Evolutionary conservation across 2,329 filamentous ascomycete species (phyloP), one percentile per base, ranked within the genome.

Genomic region (Penicillium olsonii): DNA sequence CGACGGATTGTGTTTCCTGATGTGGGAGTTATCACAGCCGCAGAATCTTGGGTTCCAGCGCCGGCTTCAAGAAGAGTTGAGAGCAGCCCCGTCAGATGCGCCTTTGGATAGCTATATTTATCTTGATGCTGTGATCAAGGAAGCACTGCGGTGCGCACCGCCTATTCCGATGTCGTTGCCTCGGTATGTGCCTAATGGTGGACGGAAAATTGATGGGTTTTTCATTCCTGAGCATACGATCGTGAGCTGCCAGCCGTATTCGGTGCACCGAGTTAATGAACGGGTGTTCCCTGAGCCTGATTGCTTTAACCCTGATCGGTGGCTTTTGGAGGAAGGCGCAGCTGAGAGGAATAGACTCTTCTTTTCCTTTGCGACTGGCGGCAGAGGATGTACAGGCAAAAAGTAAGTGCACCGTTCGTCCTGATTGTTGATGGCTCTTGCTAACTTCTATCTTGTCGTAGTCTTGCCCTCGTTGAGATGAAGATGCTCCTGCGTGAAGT

Each of bases 21-120:
- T 89, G 81, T 85, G 84, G 78, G 80, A 87, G 63, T 74, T 89
- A 2, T 88, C 85, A 2, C 80, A 82, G 54, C 81, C 83, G 2
- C 68, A 75, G 7, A 84, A 79, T 4, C 58, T 72, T 1, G 50
- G 64, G 2, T 72, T 81, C 41, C 85, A 87, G 65, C 63, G 70
- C 10, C 71, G 67, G 2, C 72, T 88, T 4, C 74, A 76, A 20
- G 61, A 73, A 14, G 85, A 88, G 63, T 65, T 87, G 4, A 60
- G 57, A 0, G 60, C 67, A 3, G 75, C 77, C 38, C 65, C 72
- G 0, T 64, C 67, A 12, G 54, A 39, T 59, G 66, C 7, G 44
- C 67, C 24, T 67, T 79, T 53, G 1, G 62, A 68, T 31, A 56
- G 56, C 7, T 68, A 86, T 2, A 71, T 77, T 0, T 85, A 81